Evolutionary conservation across 805 yeast genomes (phyloP), one percentile per base, ranked within the genome.

Genomic region (Ogataea pilisensis): DNA sequence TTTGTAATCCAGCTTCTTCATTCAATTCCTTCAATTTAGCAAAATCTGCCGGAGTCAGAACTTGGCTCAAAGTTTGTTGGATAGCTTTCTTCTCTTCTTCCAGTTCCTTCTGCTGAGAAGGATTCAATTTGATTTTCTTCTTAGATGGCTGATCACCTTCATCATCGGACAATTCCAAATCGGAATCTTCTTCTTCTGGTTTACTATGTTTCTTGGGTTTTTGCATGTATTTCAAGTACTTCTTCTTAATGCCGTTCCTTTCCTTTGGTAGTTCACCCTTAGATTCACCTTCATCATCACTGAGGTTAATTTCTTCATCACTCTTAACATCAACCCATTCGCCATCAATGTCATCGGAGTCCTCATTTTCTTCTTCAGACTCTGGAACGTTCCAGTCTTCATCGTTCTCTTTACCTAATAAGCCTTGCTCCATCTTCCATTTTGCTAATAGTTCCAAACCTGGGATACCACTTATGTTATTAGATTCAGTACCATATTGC

Each of bases 21-120:
- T 80, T 78, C 54, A 93, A 75, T 64, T 93, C 96, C 56, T 91
- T 91, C 54, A 93, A 73, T 65, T 91, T 91, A 47, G 96, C 96
- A 60, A 90, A 93, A 69, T 93, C 99, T 1, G 98, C 97, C 18
- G 99, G 99, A 0, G 99, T 93, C 52, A 93, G 73, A 45, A 93
- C 84, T 52, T 53, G 54, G 8, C 54, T 31, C 42, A 61, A 26
- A 4, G 64, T 55, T 85, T 79, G 36, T 79, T 75, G n/a, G 85
- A 73, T 29, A 82, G 84, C 49, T 17, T 47, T 40, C 37, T 87
- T 50, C 42, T 79, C 79, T 41, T 71, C 72, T n/a, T 73, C 68
- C 17, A 69, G 69, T 21, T 60, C 69, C 20, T 66, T 53, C 48
- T 41, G 46, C 36, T 45, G 49, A 38, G 35, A 49, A 20, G 38